Evolutionary conservation across 306 rosid genomes (phyloP), one percentile per base, ranked within the genome.

Genomic region (Ziziphus jujuba): DNA sequence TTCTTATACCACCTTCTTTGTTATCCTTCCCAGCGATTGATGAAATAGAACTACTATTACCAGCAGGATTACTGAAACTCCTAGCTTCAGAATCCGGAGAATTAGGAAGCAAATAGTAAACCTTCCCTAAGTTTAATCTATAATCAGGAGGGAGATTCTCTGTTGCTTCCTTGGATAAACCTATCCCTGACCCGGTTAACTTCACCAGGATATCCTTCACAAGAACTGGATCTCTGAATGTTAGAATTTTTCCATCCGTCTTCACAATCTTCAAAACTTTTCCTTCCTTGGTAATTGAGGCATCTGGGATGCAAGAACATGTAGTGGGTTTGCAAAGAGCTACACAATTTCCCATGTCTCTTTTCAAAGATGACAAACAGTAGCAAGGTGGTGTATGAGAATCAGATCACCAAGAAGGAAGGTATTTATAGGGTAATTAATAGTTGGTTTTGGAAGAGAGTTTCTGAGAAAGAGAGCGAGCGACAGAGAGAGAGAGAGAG

Each of bases 271-370:
- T 75, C 51, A 83, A 65, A 28, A 80, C 68, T 63, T 74, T 70
- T 45, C 59, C 71, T 22, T 61, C 67, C 59, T 78, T 71, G 47
- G 22, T n/a, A n/a, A n/a, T 47, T 21, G 44, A 33, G 16, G 31
- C 57, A 38, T 67, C 72, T 60, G 44, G 23, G 1, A 60, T 20
- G 28, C 60, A 38, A 75, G 74, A 66, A 28, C 60, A 35, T 24
- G 65, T 62, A 40, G 43, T 36, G 44, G 75, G 55, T 66, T 55
- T 82, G 68, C 66, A 72, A 33, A 49, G 74, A 70, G 65, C 78
- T 38, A 79, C 68, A 40, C 65, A 79, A 72, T 88, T 91, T 0
- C 97, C 96, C 97, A 89, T 91, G 54, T 75, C 44, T 57, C 36
- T 52, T 2, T 33, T 20, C 50, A 28, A 19, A 14, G 5, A 48